Base-by-base conservation (phyloP, 169 alveolate genomes). In the Neospora caninum region DNA sequence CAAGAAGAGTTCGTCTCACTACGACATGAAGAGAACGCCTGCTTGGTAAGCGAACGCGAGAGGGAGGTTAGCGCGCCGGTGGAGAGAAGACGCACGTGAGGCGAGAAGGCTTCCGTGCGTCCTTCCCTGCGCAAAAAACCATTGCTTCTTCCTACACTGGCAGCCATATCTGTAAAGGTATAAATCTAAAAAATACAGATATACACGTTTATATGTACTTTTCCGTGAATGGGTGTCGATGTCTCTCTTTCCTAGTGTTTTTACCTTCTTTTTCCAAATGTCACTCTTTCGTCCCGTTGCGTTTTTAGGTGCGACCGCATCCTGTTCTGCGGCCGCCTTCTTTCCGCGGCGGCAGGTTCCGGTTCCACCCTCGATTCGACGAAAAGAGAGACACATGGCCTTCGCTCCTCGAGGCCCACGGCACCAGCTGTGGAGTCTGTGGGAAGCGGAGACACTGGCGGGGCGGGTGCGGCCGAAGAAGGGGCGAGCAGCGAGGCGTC, bases 301-400 rank as follows among this genome's bases (percentile, higher is more conserved):
- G 13, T 27, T 29, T 88, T n/a, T 84, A 88, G 93, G 93, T 88
- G 93, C 88, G 93, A 91, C 88, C 88, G 93, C 69, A 45, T 91
- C 38, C 93, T 91, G 53, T 91, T 27, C 42, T 78, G 88, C 34
- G 93, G 93, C 86, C 83, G 84, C 25, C 64, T 18, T 42, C 54
- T 88, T 41, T 36, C 78, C 43, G 67, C 67, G 7, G 80, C 25
- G 38, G 80, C 70, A 6, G 20, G 4, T 43, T n/a, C 86, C n/a
- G 45, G 54, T n/a, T 88, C 93, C 7, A 16, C 69, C 7, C 58
- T 31, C 58, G 58, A 49, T 4, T 49, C 13, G n/a, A n/a, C n/a
- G 58, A 49, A 49, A 4, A 49, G 58, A 49, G 13, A 4, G 73
- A 16, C 73, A 27, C n/a, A 9, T 64, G 34, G 73, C 0, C 73